These are phyloP conservation scores for Syncephalis plumigaleata DNA, from an alignment of 371 early-diverging fungal genomes.

Conservation along the genomic window DNA sequence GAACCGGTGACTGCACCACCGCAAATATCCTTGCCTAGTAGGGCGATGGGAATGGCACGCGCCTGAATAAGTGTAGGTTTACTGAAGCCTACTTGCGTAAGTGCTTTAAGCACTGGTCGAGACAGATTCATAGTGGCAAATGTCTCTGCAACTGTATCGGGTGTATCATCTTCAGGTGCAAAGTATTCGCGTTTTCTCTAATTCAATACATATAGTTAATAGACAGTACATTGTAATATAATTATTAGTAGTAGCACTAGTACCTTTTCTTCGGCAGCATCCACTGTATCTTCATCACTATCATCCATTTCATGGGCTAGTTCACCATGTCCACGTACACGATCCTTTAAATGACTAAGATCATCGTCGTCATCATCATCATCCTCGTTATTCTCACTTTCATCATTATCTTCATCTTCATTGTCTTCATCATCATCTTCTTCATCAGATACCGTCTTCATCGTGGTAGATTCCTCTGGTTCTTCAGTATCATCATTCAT, in stretches of 20 bases:
- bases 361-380: conserved; percentile 17
- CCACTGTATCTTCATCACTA: conserved; percentile 22
- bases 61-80: conserved; percentile 97
- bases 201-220: too few relatives aligned
- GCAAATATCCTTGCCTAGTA: conserved; percentile 97
- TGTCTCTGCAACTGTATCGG: conserved; percentile 29
- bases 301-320: conserved; percentile 11
- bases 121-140: conserved; percentile 87
- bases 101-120: conserved; percentile 84
- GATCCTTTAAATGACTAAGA: conserved; percentile 21
- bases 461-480: too few relatives aligned
- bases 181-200: conserved; percentile 58
- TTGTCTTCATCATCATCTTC: conserved; percentile 19
- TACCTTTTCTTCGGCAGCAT: conserved; percentile 17
- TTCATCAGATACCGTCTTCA: conserved; percentile 8
- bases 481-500: conserved; percentile 11
- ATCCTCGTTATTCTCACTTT: conserved; percentile 12
- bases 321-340: conserved; percentile 10
- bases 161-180: conserved; percentile 37
- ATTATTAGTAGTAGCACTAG: too few relatives aligned
- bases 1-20: conserved; percentile 99
- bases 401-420: conserved; percentile 20
- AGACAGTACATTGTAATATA: too few relatives aligned
- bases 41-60: conserved; percentile 88
- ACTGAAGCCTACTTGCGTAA: conserved; percentile 75